A percentile compares a stretch with the other conserved stretches of the same genome.
phyloP scores from a whole-genome alignment of 2,329 filamentous ascomycete genomes.

The Trichocomaceae sp. region DNA sequence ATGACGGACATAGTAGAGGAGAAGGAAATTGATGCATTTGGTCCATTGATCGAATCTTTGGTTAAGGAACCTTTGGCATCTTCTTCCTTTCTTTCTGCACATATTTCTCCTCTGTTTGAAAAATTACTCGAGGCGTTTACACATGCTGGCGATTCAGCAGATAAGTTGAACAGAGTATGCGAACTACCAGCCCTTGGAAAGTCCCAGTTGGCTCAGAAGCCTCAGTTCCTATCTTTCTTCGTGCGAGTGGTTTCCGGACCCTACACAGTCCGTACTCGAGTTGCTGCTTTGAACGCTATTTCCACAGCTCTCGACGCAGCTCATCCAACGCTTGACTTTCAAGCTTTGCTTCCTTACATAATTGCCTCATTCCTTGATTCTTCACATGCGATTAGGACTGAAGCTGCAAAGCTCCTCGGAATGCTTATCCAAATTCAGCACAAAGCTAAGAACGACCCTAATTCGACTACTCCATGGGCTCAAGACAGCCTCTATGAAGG shows the following conservation, averaged over 20 bases:
- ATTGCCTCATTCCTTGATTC: conserved; percentile 68
- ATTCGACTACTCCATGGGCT: conserved; percentile 49
- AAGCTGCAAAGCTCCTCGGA: conserved; percentile 62
- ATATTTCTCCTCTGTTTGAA: conserved; percentile 30
- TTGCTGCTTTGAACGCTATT: conserved; percentile 61
- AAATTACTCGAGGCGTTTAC: conserved; percentile 35
- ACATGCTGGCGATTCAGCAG: conserved; percentile 25
- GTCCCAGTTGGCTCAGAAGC: conserved; percentile 47
- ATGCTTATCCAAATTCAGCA: conserved; percentile 49
- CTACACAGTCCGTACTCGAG: conserved; percentile 62
- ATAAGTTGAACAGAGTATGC: conserved; percentile 29
- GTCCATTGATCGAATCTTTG: conserved; percentile 29
- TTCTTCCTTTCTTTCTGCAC: conserved; percentile 33
- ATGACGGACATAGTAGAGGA: conserved; percentile 41
- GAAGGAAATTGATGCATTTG: conserved; percentile 25
- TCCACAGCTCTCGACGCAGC: conserved; percentile 50
- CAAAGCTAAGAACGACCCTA: conserved; percentile 38
- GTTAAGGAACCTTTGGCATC: conserved; percentile 22
- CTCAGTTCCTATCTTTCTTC: conserved; percentile 69
- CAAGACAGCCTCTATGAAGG: conserved; percentile 59
- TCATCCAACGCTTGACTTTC: conserved; percentile 57
- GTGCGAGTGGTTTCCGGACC: conserved; percentile 66
- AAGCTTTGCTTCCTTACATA: conserved; percentile 75
- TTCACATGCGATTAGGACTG: conserved; percentile 67
- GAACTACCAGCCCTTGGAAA: conserved; percentile 33